phyloP scores from a whole-genome alignment of 352 stramenopile genomes.

The Pythium biforme region DNA sequence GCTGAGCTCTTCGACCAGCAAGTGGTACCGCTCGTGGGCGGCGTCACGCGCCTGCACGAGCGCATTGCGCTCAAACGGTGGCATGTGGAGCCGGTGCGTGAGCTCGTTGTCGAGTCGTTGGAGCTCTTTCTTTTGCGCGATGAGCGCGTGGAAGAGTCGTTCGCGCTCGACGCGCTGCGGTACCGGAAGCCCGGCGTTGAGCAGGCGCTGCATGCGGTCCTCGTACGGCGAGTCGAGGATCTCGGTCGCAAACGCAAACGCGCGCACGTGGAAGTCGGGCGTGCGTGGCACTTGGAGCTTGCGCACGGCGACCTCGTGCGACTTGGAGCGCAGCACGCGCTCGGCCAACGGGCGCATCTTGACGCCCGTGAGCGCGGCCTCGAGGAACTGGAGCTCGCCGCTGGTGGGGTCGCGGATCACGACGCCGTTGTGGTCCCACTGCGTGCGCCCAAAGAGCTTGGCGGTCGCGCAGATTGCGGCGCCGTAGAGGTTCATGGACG shows the following conservation, averaged over 20 bases:
- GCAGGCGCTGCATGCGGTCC: slow-evolving; percentile 63
- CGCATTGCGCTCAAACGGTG: slow-evolving; percentile 72
- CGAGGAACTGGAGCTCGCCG: slow-evolving; percentile 64
- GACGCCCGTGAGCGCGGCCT: slow-evolving; percentile 75
- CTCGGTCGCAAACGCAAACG: slow-evolving; percentile 54
- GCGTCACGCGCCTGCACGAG: slow-evolving; percentile 47
- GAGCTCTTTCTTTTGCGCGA: slow-evolving; percentile 66
- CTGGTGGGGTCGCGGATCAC: slow-evolving; percentile 49
- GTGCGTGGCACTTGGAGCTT: slow-evolving; percentile 72
- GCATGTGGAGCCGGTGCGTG: slow-evolving; percentile 63
- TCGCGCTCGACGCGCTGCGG: slow-evolving; percentile 69
- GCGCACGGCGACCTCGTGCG: slow-evolving; percentile 66
- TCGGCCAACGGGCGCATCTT: slow-evolving; percentile 82
- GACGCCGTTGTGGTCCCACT: slow-evolving; percentile 87
- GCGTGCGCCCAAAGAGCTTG: slow-evolving; percentile 80
- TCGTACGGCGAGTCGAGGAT: slow-evolving; percentile 80
- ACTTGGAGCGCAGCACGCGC: slow-evolving; percentile 66
- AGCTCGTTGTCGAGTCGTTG: slow-evolving; percentile 61
- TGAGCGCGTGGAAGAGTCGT: slow-evolving; percentile 67
- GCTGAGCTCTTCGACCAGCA: slow-evolving; percentile 53
- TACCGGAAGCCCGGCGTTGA: slow-evolving; percentile 76
- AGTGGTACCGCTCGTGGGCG: slow-evolving; percentile 56
- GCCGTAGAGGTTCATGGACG: slow-evolving; percentile 75
- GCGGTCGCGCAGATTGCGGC: slow-evolving; percentile 72
- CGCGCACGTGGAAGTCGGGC: slow-evolving; percentile 53